phyloP scores from a whole-genome alignment of 331 rosid species.

The Arachis monticola region DNA sequence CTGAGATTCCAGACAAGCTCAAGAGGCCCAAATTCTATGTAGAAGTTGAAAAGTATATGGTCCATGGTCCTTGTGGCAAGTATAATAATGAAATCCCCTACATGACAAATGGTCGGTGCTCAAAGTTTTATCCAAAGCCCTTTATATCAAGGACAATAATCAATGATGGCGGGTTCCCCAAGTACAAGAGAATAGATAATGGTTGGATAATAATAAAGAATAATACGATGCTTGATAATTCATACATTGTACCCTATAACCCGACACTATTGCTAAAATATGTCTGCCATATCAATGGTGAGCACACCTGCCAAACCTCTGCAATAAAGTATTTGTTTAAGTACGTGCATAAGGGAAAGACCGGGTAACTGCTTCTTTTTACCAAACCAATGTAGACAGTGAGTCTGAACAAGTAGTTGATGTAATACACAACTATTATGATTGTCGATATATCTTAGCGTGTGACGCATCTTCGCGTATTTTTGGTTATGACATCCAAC shows the following conservation, averaged over 20 bases:
- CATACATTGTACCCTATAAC: too few species aligned
- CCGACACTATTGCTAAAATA: too few species aligned
- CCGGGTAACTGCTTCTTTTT: too few species aligned
- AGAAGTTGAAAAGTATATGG: neutral
- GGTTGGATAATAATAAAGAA: neutral
- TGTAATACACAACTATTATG: too few species aligned
- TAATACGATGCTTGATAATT: neutral
- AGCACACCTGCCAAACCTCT: too few species aligned
- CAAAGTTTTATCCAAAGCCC: neutral
- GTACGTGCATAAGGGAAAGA: too few species aligned
- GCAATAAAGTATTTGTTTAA: too few species aligned
- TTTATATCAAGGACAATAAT: neutral
- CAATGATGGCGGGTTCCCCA: neutral
- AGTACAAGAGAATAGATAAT: neutral
- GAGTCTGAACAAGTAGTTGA: too few species aligned
- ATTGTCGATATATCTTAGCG: neutral
- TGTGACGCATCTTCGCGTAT: neutral
- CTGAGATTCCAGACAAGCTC: neutral
- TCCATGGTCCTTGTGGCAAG: neutral
- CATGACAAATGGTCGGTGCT: neutral
- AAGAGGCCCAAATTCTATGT: neutral
- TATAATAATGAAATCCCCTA: neutral
- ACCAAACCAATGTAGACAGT: too few species aligned
- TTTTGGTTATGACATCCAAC: neutral
- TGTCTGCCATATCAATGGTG: too few species aligned